Base-by-base conservation (phyloP, 345 rosid species). In the Arabidopsis suecica region DNA sequence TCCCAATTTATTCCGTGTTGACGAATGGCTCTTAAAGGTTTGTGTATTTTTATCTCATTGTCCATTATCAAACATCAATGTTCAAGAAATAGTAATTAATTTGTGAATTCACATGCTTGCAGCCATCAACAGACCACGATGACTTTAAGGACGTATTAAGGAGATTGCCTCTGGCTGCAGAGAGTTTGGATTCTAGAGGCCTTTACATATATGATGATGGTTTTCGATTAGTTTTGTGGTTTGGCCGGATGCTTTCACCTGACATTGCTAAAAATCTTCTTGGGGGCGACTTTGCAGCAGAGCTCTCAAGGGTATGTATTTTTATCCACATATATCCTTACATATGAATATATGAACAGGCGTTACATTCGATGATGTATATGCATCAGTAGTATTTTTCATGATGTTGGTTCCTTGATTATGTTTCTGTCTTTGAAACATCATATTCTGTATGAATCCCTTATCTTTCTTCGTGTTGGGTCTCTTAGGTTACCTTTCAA, bases 201-300 rank as follows among this genome's bases (percentile, higher is more conserved):
- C 97, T 96, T 50, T 93, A 93, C 85, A 57, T 96, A 50, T 87
- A 83, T 64, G 96, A 96, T 75, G 95, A 96, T 48, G 98, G 99
- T 65, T 86, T 96, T 65, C 88, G 88, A 69, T 86, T 91, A 70
- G 83, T 93, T 63, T 33, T 93, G 72, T 96, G 99, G 98, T 89
- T 96, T 73, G 99, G 99, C 74, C 85, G 87, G 79, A 93, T 85
- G 95, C 88, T 96, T 38, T 86, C 97, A n/a, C 98, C 96, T 55
- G 98, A 91, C 77, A 75, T 86, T 48, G 78, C 97, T 58, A 82
- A 76, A 86, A 91, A 83, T 84, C 85, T 96, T 75, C 88, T 96
- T 51, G 98, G 97, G 32, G 81, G 80, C 68, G 96, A 89, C 75
- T 95, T 88, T 71, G 95, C 95, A 9, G 91, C 92, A 12, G 99